Evolutionary conservation across 345 rosid species (phyloP).

Genomic region (Gossypium rotundifolium): DNA sequence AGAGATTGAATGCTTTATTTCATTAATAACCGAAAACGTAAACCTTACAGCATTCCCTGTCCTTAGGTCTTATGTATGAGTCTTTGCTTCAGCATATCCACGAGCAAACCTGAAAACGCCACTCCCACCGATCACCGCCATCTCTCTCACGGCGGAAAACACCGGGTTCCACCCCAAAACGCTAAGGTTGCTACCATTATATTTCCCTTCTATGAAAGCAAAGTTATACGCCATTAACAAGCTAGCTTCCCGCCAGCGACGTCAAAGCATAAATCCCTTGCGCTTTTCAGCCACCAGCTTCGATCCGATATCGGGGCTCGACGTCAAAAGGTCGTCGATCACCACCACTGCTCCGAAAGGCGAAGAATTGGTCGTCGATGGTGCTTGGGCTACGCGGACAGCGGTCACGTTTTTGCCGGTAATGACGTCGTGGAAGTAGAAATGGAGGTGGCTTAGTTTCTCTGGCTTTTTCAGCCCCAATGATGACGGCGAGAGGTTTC

Average conservation of each 20-base stretch:
- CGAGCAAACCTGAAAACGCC: conserved; percentile 28
- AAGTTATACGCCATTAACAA: conserved; percentile 27
- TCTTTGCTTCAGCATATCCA: conserved; percentile 27
- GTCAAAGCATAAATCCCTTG: conserved; percentile 25
- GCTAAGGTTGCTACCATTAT: conserved; percentile 27
- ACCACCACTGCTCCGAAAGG: conserved; percentile 15
- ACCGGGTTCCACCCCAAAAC: conserved; percentile 24
- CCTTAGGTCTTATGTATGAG: background rate
- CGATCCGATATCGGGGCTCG: conserved; percentile 14
- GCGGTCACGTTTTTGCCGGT: conserved; percentile 22
- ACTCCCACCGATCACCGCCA: conserved; percentile 28
- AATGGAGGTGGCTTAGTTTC: conserved; percentile 39
- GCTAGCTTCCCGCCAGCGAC: conserved; percentile 5
- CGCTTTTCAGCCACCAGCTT: conserved; percentile 20
- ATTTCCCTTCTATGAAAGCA: conserved; percentile 29
- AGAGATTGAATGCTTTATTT: too few species aligned
- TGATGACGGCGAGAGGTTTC: background rate
- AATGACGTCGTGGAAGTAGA: conserved; percentile 32
- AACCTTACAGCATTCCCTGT: too few species aligned
- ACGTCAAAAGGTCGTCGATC: conserved; percentile 26
- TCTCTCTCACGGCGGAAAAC: conserved; percentile 13
- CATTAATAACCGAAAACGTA: too few species aligned
- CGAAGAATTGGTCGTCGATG: conserved; percentile 8
- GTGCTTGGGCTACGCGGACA: conserved; percentile 22
- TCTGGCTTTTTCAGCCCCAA: background rate